Percentiles rank a stretch among this genome's conserved stretches.
These are phyloP conservation scores for Fusarium solani-melongenae DNA, from an alignment of 2,329 filamentous ascomycete genomes.

Conservation along the genomic window DNA sequence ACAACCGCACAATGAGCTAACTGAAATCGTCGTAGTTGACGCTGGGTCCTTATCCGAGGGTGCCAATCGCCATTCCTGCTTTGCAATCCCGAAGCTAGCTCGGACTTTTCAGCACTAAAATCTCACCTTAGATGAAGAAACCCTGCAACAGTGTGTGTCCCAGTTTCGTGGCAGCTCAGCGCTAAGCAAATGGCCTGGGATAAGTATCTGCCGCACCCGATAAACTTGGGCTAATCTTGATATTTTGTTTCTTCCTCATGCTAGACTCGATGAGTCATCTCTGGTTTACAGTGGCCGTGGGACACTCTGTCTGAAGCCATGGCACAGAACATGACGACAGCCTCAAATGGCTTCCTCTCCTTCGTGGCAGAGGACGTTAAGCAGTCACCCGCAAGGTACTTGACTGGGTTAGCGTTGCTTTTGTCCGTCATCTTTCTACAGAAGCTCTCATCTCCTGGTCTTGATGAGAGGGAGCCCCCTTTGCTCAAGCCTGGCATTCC, in stretches of 20 bases:
- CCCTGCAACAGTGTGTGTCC: neutral
- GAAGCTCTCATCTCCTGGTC: slow-evolving; percentile 12
- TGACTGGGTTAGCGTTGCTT: slow-evolving; percentile 4
- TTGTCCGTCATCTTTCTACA: neutral
- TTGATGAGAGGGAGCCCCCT: slow-evolving; percentile 19
- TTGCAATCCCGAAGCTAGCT: neutral
- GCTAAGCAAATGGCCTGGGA: neutral
- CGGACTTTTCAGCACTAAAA: neutral
- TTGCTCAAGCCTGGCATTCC: slow-evolving; percentile 18
- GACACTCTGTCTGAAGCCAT: neutral
- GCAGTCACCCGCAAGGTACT: slow-evolving; percentile 14
- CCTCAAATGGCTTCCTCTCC: slow-evolving; percentile 5
- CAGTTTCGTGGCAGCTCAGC: neutral
- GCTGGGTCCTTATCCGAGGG: neutral
- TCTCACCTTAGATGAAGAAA: neutral
- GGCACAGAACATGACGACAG: neutral
- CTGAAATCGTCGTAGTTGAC: neutral
- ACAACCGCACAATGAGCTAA: neutral
- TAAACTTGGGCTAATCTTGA: neutral
- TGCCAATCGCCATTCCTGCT: neutral
- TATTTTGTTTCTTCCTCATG: neutral
- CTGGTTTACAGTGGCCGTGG: neutral
- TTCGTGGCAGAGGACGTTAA: slow-evolving; percentile 7
- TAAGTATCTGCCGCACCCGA: neutral
- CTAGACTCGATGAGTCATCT: neutral